Percentiles rank a stretch among this genome's conserved stretches.
Evolutionary conservation across 352 stramenopile species (phyloP).

Genomic region (Blastocystis sp.): DNA sequence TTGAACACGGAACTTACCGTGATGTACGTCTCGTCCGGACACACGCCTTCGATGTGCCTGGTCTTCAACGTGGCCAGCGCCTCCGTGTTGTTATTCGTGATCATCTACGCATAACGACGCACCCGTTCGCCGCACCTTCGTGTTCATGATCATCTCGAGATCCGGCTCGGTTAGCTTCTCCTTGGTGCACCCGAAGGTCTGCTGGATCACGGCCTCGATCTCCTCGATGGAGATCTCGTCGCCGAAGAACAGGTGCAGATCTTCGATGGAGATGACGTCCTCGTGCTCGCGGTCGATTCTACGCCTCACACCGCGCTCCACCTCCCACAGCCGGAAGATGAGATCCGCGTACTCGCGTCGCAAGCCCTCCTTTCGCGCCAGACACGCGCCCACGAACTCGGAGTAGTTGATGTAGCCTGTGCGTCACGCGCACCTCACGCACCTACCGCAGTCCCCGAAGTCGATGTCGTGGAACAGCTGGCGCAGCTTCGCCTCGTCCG

Average conservation of each 20-base stretch:
- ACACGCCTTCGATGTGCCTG: neutral
- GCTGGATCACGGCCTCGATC: conserved; percentile 32
- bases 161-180: neutral
- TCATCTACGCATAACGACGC: neutral
- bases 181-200: conserved; percentile 22
- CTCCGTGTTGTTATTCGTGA: conserved; percentile 42
- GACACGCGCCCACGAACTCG: conserved; percentile 37
- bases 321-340: conserved; percentile 8
- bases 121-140: neutral
- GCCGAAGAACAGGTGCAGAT: conserved; percentile 37
- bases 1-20: conserved; percentile 18
- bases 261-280: conserved; percentile 9
- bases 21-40: conserved; percentile 15
- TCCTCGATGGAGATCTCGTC: conserved; percentile 21
- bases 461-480: conserved; percentile 40
- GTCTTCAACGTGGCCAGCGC: neutral
- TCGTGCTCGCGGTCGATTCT: conserved; percentile 45
- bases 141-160: conserved; percentile 49
- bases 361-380: conserved; percentile 18
- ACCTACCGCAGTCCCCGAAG: neutral
- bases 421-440: neutral
- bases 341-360: conserved; percentile 34
- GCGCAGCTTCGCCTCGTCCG: conserved; percentile 20
- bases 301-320: neutral
- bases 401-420: conserved; percentile 31